These are phyloP conservation scores for Suhomyces vadensis DNA, from an alignment of 805 yeast species.

Conservation along the genomic window DNA sequence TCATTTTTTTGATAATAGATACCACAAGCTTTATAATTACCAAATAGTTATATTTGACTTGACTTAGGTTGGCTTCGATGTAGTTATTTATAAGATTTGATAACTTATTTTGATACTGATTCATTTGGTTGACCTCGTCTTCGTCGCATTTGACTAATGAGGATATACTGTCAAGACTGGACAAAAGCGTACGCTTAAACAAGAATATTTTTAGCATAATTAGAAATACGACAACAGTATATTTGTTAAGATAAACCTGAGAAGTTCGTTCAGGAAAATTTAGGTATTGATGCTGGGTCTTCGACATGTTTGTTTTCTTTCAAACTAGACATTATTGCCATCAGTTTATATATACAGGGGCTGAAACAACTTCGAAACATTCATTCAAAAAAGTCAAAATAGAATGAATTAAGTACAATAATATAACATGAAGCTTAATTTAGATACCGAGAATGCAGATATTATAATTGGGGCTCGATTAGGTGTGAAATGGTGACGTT, in stretches of 20 bases:
- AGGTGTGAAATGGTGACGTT: too few relatives aligned
- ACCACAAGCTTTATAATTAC: slow-evolving; percentile 47
- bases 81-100: slow-evolving; percentile 56
- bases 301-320: too few relatives aligned
- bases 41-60: slow-evolving; percentile 48
- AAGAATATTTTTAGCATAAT: slow-evolving; percentile 60
- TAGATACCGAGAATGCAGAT: too few relatives aligned
- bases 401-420: too few relatives aligned
- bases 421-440: too few relatives aligned
- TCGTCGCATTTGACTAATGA: slow-evolving; percentile 32
- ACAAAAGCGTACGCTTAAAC: slow-evolving; percentile 49
- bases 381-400: too few relatives aligned
- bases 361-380: too few relatives aligned
- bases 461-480: too few relatives aligned
- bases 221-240: slow-evolving; percentile 56
- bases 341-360: too few relatives aligned
- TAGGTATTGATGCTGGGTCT: slow-evolving; percentile 34
- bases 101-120: slow-evolving; percentile 56
- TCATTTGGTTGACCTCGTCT: slow-evolving; percentile 30
- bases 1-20: slow-evolving; percentile 57
- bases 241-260: slow-evolving; percentile 67
- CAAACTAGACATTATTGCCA: too few relatives aligned
- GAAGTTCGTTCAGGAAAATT: slow-evolving; percentile 54
- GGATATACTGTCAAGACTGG: slow-evolving; percentile 41
- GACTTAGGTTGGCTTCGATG: slow-evolving; percentile 47